These are phyloP conservation scores for Actinomucor elegans DNA, from an alignment of 371 early-diverging fungal genomes.

Conservation along the genomic window DNA sequence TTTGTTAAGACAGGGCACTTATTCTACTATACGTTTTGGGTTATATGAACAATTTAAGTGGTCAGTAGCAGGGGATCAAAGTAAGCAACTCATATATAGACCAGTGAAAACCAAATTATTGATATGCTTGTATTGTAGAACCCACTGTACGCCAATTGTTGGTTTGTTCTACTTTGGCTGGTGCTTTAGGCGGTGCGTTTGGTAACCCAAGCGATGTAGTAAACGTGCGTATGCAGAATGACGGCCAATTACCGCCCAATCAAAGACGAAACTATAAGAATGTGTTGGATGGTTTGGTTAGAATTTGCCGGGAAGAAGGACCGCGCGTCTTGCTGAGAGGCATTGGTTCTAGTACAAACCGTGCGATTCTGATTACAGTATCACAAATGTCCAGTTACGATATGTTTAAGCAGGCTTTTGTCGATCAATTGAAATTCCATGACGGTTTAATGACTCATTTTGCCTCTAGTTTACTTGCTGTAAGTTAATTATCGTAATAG, in stretches of 20 bases:
- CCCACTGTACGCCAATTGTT: conserved; percentile 54
- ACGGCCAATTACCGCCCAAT: conserved; percentile 62
- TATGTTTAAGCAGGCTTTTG: conserved; percentile 54
- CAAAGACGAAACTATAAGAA: conserved; percentile 65
- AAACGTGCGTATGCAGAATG: conserved; percentile 76
- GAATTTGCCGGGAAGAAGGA: conserved; percentile 66
- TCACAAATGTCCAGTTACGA: conserved; percentile 70
- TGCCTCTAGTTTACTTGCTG: conserved; percentile 61
- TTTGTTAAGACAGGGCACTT: conserved; percentile 68
- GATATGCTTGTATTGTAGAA: conserved; percentile 15
- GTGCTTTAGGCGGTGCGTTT: conserved; percentile 66
- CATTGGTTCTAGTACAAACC: conserved; percentile 60
- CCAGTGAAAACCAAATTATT: no score
- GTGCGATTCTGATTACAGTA: conserved; percentile 69
- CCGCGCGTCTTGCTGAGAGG: conserved; percentile 57
- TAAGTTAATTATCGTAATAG: conserved; percentile 17
- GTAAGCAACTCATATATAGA: no score
- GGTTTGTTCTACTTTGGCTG: conserved; percentile 61
- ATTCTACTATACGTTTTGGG: conserved; percentile 73
- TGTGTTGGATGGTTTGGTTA: conserved; percentile 64
- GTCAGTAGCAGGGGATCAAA: conserved; percentile 42
- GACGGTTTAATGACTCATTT: conserved; percentile 67
- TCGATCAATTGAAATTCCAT: conserved; percentile 43
- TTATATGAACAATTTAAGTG: conserved; percentile 64
- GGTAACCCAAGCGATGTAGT: conserved; percentile 79